Base-by-base conservation (phyloP, 2,329 filamentous ascomycete species). In the Colletotrichum neosansevieriae region DNA sequence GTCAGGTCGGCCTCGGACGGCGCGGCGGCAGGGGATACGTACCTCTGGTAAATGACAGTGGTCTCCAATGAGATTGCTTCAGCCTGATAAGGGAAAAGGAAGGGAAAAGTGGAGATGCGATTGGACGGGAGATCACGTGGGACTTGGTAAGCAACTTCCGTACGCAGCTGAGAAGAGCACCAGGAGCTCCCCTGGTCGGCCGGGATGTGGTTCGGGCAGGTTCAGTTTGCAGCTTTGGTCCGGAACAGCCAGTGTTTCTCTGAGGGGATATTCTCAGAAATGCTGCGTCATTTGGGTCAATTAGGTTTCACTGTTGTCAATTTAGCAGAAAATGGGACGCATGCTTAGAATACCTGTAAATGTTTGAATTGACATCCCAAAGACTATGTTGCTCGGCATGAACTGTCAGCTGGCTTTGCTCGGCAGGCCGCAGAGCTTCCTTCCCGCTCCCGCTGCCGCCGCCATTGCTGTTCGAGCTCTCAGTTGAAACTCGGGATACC, bases 21-120 rank as follows among this genome's bases (percentile, higher is more conserved):
- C 49, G 40, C 61, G 65, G 61, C 66, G 21, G 49, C 49, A 66
- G 49, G 62, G 65, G 6, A 21, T 68, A 68, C 65, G 65, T 68
- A 65, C 32, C 60, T n/a, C 42, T 29, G 49, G 13, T 58, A 47
- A 42, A 53, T 53, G 32, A 32, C 51, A 19, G 12, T 40, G 51
- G 51, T 54, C 51, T 34, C 36, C 58, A 53, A 61, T 49, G 34
- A 53, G 47, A 61, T 61, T 51, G 6, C 19, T 19, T 34, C 36
- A 38, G 4, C 13, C 44, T 54, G 38, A 42, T 40, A n/a, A 38
- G 24, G 56, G 40, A 49, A 17, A 49, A 45, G 54, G 42, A 58
- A 57, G n/a, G 29, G 32, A 19, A 32, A 63, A 10, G 60, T 57
- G 63, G 64, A 3, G 64, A 64, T 0, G 1, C 29, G 2, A 9